phyloP scores from a whole-genome alignment of 257 asterid species.

The Jacaranda copaia region DNA sequence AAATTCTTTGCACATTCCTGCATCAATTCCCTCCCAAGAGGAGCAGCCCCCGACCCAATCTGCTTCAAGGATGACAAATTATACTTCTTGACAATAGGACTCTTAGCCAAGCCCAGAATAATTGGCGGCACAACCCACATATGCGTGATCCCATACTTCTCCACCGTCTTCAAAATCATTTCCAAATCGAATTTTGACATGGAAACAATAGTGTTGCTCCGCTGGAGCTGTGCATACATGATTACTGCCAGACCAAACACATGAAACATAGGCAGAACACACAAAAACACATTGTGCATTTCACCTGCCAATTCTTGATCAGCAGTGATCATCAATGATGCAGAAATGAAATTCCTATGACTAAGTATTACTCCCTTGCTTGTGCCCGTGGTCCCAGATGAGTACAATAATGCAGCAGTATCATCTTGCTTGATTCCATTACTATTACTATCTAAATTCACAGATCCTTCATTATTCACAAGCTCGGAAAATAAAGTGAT shows the following conservation, averaged over 20 bases:
- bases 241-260: constrained; percentile 84
- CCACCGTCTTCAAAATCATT: constrained; percentile 65
- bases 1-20: constrained; percentile 88
- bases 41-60: constrained; percentile 95
- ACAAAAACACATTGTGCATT: constrained; percentile 55
- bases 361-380: constrained; percentile 89
- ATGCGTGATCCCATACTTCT: constrained; percentile 69
- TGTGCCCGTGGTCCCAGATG: constrained; percentile 91
- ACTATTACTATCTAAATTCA: constrained; percentile 41
- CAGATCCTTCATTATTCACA: constrained; percentile 52
- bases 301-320: constrained; percentile 83
- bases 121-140: constrained; percentile 94
- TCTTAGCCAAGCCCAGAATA: constrained; percentile 79
- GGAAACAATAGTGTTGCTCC: constrained; percentile 74
- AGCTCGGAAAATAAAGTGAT: constrained; percentile 55
- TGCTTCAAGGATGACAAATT: constrained; percentile 68
- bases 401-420: constrained; percentile 79
- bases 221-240: constrained; percentile 79
- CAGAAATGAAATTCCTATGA: constrained; percentile 78
- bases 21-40: constrained; percentile 89
- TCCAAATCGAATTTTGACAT: constrained; percentile 79
- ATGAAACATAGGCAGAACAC: constrained; percentile 93
- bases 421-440: constrained; percentile 58
- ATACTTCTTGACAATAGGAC: constrained; percentile 60
- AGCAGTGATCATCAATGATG: constrained; percentile 64